Base-by-base conservation (phyloP, 1,139 yeast species). In the Pneumocystis sp. region DNA sequence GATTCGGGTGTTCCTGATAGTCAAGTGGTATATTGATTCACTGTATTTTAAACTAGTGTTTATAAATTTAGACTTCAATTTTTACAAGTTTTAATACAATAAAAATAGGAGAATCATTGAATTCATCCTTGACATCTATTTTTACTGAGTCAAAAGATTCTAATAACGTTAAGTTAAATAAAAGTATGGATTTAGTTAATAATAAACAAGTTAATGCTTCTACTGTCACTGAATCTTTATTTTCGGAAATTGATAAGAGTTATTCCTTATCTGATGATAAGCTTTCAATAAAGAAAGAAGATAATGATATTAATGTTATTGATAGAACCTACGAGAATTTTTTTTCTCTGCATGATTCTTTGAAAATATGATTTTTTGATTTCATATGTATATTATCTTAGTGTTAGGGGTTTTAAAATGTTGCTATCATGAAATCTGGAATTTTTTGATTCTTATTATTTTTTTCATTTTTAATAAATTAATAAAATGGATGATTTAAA, bases 1-100 rank as follows among this genome's bases (percentile, higher is more conserved):
- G 91, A 86, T 12, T 95, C 93, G 4, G 89, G 82, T 71, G 82
- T 86, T 0, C 89, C 86, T 74, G 96, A 85, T 73, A 87, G 85
- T 74, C 86, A 86, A 75, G 95, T 86, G 1, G 85, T 44, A 44
- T 6, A 19, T 42, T 44, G 10, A 37, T 37, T 37, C 17, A 17
- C 19, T 19, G 29, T 17, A 10, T 44, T 44, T 44, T 19, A 19
- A 44, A 42, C 5, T 44, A 44, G 19, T 44, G 12, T 19, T 44
- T 44, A 44, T 44, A 6, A 3, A 6, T 4, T 44, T 44, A 44
- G 56, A 29, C 21, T 44, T 44, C 56, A 19, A 44, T 44, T 44
- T 21, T 44, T 8, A 21, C 25, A 19, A 19, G n/a, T 44, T 44
- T 44, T 44, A 12, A 44, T 44, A 10, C 21, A 19, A 44, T n/a